Base-by-base conservation (phyloP, 805 yeast species). In the Myxozyma kluyveri region DNA sequence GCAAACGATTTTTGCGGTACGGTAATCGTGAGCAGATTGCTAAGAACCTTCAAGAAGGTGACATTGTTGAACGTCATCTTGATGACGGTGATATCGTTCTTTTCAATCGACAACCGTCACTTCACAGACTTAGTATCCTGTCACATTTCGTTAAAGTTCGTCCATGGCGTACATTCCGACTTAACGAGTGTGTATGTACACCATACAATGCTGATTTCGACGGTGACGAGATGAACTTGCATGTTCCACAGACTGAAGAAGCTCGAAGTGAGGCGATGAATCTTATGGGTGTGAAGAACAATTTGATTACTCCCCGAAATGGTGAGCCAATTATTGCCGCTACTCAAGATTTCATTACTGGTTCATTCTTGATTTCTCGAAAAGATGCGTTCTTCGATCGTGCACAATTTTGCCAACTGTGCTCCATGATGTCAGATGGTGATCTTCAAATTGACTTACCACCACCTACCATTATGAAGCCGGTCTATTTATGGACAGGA, bases 321-420 rank as follows among this genome's bases (percentile, higher is more conserved):
- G 99, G 99, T 63, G 99, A 95, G 65, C 99, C 99, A 0, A 93
- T 93, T 63, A 93, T 93, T 77, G 99, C 99, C 0, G 99, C 99
- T 6, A 93, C 99, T 0, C 99, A 93, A 75, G 99, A 93, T 80
- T 93, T 93, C 75, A 93, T 93, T 64, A 90, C 98, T 4, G 99
- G 98, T 18, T 88, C 97, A 0, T 93, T 84, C 68, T 75, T 93
- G 65, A 87, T 93, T 38, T 86, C 97, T 0, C 88, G 86, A 63
- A 95, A 93, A 70, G 98, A 95, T 69, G 79, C 95, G 1, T 93
- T 93, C 69, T 91, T 80, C 66, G 96, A 90, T 70, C 78, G 96
- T 59, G 93, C 91, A 1, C 75, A 87, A 6, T 81, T 93, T 50
- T 81, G 84, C 3, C 96, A 88, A 69, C 65, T 93, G 40, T 75